A percentile compares a stretch with the other conserved stretches of the same genome.
These are phyloP conservation scores for Cicer chorassanicum DNA, from an alignment of 306 rosid genomes.

Conservation along the genomic window DNA sequence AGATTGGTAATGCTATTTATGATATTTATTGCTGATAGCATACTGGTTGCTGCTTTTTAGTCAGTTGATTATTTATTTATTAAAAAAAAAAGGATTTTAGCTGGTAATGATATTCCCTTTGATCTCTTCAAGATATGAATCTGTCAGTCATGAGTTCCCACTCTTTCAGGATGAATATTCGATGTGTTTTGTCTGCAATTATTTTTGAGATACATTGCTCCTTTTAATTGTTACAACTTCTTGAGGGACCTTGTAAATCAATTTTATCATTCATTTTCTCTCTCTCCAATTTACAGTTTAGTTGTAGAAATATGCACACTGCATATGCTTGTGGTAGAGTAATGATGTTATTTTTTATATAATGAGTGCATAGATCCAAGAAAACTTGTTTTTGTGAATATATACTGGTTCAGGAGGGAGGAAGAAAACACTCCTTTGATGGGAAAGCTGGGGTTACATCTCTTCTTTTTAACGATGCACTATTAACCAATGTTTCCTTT, in stretches of 20 bases:
- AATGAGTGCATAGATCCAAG: conserved; percentile 1
- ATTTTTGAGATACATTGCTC: background rate
- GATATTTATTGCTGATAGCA: conserved; percentile 27
- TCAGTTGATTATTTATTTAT: background rate
- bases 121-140: conserved; percentile 32
- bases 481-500: conserved; percentile 2
- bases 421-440: background rate
- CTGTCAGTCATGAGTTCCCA: background rate
- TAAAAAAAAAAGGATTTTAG: background rate
- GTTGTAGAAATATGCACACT: conserved; percentile 9
- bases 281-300: conserved; percentile 16
- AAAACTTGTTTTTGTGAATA: conserved; percentile 30
- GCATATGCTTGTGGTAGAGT: background rate
- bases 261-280: conserved; percentile 13
- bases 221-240: background rate
- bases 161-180: conserved; percentile 16
- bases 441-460: background rate
- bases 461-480: conserved; percentile 18
- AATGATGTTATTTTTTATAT: conserved; percentile 3
- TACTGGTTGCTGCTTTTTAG: conserved; percentile 16
- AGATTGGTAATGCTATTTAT: conserved; percentile 27
- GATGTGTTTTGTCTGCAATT: conserved; percentile 13
- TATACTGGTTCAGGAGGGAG: background rate
- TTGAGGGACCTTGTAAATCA: background rate
- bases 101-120: conserved; percentile 24